These are phyloP conservation scores for Tolypocladium tundrense DNA, from an alignment of 2,329 filamentous ascomycete species.

Conservation along the genomic window DNA sequence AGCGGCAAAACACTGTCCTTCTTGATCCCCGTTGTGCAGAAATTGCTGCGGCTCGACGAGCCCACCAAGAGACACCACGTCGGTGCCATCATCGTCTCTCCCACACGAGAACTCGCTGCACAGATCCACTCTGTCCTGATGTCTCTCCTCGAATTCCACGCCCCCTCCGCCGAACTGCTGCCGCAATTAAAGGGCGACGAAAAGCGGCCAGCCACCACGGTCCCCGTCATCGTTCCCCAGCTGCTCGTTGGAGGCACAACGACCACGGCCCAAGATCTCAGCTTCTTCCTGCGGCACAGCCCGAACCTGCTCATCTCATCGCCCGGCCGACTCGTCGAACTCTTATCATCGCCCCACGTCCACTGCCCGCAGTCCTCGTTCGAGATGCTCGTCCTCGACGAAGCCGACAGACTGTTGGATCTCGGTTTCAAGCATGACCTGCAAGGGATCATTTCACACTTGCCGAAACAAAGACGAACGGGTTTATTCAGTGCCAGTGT, in stretches of 20 bases:
- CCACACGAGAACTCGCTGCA: constrained; percentile 77
- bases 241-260: constrained; percentile 73
- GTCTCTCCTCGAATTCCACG: constrained; percentile 73
- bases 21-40: constrained; percentile 72
- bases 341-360: constrained; percentile 77
- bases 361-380: constrained; percentile 84
- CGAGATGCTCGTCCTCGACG: constrained; percentile 85
- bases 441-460: constrained; percentile 68
- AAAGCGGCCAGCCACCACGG: constrained; percentile 36
- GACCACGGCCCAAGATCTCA: constrained; percentile 77
- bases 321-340: constrained; percentile 78
- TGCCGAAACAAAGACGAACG: constrained; percentile 89
- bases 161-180: constrained; percentile 59
- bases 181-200: constrained; percentile 43
- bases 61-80: constrained; percentile 85
- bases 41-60: constrained; percentile 68
- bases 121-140: constrained; percentile 80
- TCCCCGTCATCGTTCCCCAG: constrained; percentile 64
- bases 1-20: constrained; percentile 87
- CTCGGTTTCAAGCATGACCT: constrained; percentile 89
- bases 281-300: constrained; percentile 70
- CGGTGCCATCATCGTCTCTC: constrained; percentile 82
- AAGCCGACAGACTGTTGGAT: constrained; percentile 86
- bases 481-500: constrained; percentile 92
- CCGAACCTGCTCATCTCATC: constrained; percentile 88